Conservation (phyloP, 257 asterid genomes). For the Capsicum baccatum region DNA sequence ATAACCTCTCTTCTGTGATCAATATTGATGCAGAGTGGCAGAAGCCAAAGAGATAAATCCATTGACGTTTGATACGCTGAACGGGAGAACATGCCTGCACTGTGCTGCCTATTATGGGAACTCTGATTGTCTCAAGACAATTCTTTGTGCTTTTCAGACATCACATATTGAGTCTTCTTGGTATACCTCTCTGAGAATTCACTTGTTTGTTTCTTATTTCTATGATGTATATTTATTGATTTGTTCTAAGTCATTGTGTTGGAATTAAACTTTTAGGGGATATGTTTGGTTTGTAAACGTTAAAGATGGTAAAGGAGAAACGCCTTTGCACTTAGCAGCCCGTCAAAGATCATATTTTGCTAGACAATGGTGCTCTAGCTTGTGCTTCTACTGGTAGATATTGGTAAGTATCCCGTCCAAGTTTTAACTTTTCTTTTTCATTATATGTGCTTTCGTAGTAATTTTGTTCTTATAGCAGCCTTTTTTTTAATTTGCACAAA, state of each 20-base stretch:
- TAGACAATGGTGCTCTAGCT: conserved; percentile 84
- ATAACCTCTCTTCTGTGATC: neutral
- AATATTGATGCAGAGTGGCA: conserved; percentile 64
- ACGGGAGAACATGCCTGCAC: conserved; percentile 95
- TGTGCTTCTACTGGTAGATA: conserved; percentile 85
- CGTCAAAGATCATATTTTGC: conserved; percentile 44
- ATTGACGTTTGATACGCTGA: conserved; percentile 81
- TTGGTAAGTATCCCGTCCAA: conserved; percentile 47
- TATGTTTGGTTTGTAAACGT: conserved; percentile 85
- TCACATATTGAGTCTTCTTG: conserved; percentile 84
- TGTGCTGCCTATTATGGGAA: conserved; percentile 95
- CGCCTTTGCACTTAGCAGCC: conserved; percentile 92
- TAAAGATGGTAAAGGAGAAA: conserved; percentile 93
- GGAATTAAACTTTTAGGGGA: conserved; percentile 59
- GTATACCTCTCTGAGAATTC: conserved; percentile 43
- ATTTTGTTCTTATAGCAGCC: neutral
- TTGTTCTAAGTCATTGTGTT: neutral
- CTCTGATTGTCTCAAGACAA: conserved; percentile 72
- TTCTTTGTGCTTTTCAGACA: conserved; percentile 77
- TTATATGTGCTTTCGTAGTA: conserved; percentile 1
- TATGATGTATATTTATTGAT: too few species aligned
- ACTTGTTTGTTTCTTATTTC: neutral
- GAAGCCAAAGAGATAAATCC: too few species aligned
- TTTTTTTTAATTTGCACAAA: neutral
- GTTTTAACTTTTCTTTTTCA: neutral